Evolutionary conservation across 805 yeast genomes (phyloP), one percentile per base, ranked within the genome.

Genomic region (Yamadazyma phyllophila): DNA sequence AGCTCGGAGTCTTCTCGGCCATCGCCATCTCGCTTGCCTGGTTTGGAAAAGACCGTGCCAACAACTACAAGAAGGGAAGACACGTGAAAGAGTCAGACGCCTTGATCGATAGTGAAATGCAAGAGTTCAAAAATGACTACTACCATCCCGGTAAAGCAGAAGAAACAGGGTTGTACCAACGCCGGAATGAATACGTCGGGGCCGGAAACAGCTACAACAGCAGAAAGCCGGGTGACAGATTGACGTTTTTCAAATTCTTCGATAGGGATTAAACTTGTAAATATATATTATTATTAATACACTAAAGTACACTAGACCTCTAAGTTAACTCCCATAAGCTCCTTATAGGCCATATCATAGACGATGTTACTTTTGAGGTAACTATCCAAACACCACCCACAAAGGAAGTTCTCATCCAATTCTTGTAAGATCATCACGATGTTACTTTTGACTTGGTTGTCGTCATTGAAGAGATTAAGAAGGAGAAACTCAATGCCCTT

Each of bases 171-270:
- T 59, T 61, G 5, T 57, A 56, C 17, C 56, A 63, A 36, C 66
- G 90, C 49, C 80, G 81, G 50, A 78, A 84, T 43, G 81, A 77
- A 55, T 86, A 75, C 57, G 87, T 83, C 53, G 92, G 90, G 4
- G 73, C 84, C 0, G 88, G 88, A 0, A 67, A 68, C 44, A 77
- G 87, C 39, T 82, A 82, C 45, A 61, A 67, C 32, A 68, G 81
- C n/a, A 71, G 87, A 55, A 76, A 68, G 45, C 65, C 74, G 12
- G 88, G 87, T 49, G 90, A 82, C 55, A 56, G 71, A 38, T 61
- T 71, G 36, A 60, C 69, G 13, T 57, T 71, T 57, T 62, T 54
- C 45, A 46, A 57, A 26, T 41, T 63, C 12, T 59, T 65, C 38
- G 59, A 57, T 37, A 40, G 56, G 16, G 55, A 46, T 46, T 46